phyloP scores from a whole-genome alignment of 1,139 yeast species.

The Williopsis jadinii region DNA sequence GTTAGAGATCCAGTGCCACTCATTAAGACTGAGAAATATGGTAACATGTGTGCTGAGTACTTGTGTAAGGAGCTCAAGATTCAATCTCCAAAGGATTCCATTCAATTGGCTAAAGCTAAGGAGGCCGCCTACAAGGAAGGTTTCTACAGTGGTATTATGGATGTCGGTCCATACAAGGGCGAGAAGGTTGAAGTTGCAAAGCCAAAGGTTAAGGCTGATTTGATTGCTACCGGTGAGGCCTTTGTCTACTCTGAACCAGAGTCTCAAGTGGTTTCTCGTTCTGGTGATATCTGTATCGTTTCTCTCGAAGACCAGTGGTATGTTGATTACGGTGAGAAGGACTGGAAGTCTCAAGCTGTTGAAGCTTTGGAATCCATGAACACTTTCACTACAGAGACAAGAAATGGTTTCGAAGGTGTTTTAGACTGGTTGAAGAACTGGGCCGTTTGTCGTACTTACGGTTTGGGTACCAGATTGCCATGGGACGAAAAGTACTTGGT shows the following conservation, averaged over 20 bases:
- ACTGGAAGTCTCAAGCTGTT: constrained; percentile 81
- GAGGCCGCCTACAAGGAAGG: constrained; percentile 96
- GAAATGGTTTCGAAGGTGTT: constrained; percentile 90
- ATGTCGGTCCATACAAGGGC: constrained; percentile 77
- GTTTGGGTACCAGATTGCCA: constrained; percentile 92
- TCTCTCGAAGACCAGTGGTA: constrained; percentile 99
- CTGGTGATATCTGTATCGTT: constrained; percentile 95
- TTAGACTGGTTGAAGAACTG: constrained; percentile 96
- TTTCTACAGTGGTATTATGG: constrained; percentile 82
- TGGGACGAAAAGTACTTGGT: constrained; percentile 95
- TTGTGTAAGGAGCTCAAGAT: constrained; percentile 84
- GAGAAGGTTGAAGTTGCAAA: constrained; percentile 84
- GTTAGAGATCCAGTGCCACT: constrained; percentile 69
- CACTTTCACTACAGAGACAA: constrained; percentile 76
- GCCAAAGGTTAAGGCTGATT: constrained; percentile 75
- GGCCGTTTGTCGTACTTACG: constrained; percentile 97
- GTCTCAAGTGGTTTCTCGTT: constrained; percentile 79
- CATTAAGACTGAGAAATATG: constrained; percentile 77
- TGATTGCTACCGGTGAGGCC: constrained; percentile 72
- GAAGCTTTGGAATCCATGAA: constrained; percentile 76
- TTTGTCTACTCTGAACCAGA: constrained; percentile 95
- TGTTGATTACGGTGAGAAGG: constrained; percentile 93
- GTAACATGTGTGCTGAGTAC: constrained; percentile 81
- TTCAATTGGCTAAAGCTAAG: constrained; percentile 85
- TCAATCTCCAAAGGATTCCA: constrained; percentile 88